Base-by-base conservation (phyloP, 2,329 filamentous ascomycete species). In the Ampelomyces quisqualis region DNA sequence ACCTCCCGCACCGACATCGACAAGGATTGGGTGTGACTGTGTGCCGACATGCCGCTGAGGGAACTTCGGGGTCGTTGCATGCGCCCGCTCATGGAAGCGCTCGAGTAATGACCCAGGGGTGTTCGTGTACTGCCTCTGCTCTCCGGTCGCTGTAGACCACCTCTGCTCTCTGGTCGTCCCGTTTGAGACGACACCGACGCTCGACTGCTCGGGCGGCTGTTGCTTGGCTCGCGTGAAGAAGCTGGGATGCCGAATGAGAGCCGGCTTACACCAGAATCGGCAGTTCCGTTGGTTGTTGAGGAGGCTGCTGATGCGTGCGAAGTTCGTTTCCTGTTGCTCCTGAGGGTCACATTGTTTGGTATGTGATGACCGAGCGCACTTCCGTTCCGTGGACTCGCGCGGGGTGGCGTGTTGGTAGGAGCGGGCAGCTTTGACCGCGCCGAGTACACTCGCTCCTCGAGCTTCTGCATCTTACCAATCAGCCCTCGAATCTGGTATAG, bases 401-500 rank as follows among this genome's bases (percentile, higher is more conserved):
- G 82, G 13, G 90, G 89, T 4, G 90, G 90, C 0, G 86, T 93
- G 39, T 76, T 78, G 6, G 81, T 77, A 2, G 90, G 88, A 1
- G 86, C 88, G 2, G 93, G 93, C 14, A 98, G 79, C 70, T 93
- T 95, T 26, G 91, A 96, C 55, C 90, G 84, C 13, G 86, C 93
- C 17, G 85, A 89, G 47, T 97, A 90, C 7, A 98, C 91, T 30
- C 93, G 82, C 49, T 93, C 88, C 68, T 97, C 93, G 47, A 98
- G 83, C 54, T 89, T 88, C 70, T 96, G 89, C 90, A 97, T 96
- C 71, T 97, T 93, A 19, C 89, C 90, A 43, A 94, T 95, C 51
- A 98, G 82, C 20, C 85, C 86, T 51, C 91, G 88, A 60, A 98
- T 95, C 66, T 98, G 93, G 53, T 87, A 86, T 34, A 98, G 80